phyloP scores from a whole-genome alignment of 2,329 filamentous ascomycete genomes.

The Cladosporium sp. region DNA sequence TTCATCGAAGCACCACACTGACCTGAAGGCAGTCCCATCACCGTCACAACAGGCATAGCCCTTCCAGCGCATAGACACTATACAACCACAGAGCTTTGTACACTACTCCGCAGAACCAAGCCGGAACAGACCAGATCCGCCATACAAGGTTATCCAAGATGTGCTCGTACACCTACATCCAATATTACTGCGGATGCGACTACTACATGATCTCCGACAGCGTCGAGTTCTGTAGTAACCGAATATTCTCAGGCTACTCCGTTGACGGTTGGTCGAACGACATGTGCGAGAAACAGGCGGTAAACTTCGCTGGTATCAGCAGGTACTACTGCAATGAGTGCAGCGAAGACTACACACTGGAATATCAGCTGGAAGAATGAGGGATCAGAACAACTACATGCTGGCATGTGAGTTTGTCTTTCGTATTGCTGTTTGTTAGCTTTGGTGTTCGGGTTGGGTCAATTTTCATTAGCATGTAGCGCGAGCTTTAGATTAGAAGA shows the following conservation, averaged over 20 bases:
- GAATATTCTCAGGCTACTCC: conserved; percentile 44
- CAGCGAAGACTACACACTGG: conserved; percentile 40
- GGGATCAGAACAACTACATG: too few species aligned
- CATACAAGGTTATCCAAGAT: conserved; percentile 23
- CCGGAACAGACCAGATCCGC: too few species aligned
- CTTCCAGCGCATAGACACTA: neutral
- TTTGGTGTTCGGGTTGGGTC: neutral
- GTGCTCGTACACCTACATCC: conserved; percentile 45
- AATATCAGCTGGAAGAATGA: conserved; percentile 39
- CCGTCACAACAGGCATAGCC: neutral
- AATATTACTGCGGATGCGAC: conserved; percentile 47
- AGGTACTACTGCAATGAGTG: conserved; percentile 44
- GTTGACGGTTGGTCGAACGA: conserved; percentile 47
- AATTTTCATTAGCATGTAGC: neutral
- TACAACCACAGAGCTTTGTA: neutral
- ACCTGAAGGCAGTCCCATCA: neutral
- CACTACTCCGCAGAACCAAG: too few species aligned
- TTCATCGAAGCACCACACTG: neutral
- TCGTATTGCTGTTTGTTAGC: neutral
- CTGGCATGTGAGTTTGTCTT: too few species aligned
- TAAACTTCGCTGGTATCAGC: conserved; percentile 38
- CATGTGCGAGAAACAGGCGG: conserved; percentile 31
- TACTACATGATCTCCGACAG: conserved; percentile 46
- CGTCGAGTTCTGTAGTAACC: conserved; percentile 43
- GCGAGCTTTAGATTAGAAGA: too few species aligned